Evolutionary conservation across 495 filamentous ascomycete genomes (phyloP), one percentile per base, ranked within the genome.

Genomic region (Lophiostoma macrostomum): DNA sequence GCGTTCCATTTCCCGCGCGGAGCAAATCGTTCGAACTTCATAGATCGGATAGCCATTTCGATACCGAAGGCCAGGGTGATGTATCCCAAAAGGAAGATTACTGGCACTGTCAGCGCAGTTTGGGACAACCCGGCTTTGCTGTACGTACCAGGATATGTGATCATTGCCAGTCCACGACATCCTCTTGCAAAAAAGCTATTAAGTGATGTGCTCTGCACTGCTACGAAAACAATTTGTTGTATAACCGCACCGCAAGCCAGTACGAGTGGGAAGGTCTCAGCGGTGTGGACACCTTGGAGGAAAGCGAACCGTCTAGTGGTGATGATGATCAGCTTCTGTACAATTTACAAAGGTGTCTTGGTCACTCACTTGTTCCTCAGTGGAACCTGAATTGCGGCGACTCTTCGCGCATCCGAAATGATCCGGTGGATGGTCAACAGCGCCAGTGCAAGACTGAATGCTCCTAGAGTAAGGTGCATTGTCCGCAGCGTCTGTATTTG

Each of bases 241-340:
- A 65, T 50, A 29, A 43, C 55, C 20, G 52, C 43, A 52, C 60
- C 47, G 41, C 53, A 57, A 49, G 55, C 54, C 32, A 65, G 56
- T 35, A 60, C 56, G 30, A 65, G 63, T 41, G 60, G 60, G 46
- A 65, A 59, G 16, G 41, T 49, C 52, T 63, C 63, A 25, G 63
- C 63, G 35, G 63, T 50, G 32, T 65, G 59, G 25, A 65, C 42
- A 37, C 38, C 54, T 13, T 44, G 20, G 35, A 65, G 37, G 27
- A 45, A 44, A 32, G 8, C 32, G 39, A 62, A 62, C 20, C 38
- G 48, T 24, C 62, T 65, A 34, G 23, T 27, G 13, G 18, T 23
- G 0, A 19, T n/a, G n/a, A n/a, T n/a, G n/a, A 25, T 58, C 40
- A 60, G 51, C 32, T 23, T 50, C 4, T 4, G 16, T 5, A 29